Evolutionary conservation across 2,329 filamentous ascomycete species (phyloP), one percentile per base, ranked within the genome.

Genomic region (Aspergillus pseudoviridinutans): DNA sequence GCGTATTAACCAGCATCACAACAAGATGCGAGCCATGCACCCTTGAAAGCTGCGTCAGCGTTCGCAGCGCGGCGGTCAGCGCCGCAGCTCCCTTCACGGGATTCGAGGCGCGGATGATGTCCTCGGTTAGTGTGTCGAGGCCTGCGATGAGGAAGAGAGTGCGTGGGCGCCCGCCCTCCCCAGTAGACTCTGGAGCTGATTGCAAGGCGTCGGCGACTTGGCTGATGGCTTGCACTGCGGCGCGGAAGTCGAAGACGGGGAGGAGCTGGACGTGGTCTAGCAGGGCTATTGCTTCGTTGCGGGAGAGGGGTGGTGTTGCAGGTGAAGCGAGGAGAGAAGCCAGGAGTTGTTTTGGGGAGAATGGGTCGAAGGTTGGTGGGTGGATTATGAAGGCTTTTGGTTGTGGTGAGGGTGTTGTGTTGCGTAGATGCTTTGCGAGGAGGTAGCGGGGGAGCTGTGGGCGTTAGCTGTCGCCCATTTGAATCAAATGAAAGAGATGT

Each of bases 71-170:
- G 10, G 70, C 66, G 12, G 63, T 64, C 49, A 77, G 55, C 6
- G 70, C 56, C 1, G 73, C 73, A 3, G 71, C 65, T 9, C 72
- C 74, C 27, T 68, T 66, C 10, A 69, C 64, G 0, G 72, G 67
- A 29, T 74, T 75, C 3, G 75, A 77, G 3, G 68, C 63, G 32
- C 74, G 72, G 35, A 76, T 69, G n/a, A 74, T 64, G 5, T 67
- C 68, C 53, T 75, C 72, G 2, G 72, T 57, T 4, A 76, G 67
- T 12, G 67, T 64, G 46, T 77, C 74, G 14, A 77, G 68, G 1
- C 74, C 74, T 42, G 65, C 71, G 17, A 76, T 60, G 7, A 76
- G 67, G 22, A 62, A 35, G 2, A 54, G 25, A 3, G 38, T 29
- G 10, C 32, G 32, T 74, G 56, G 1, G 74, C 50, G 17, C 68